phyloP scores from a whole-genome alignment of 2,329 filamentous ascomycete species.

The Rhynchosporium agropyri region DNA sequence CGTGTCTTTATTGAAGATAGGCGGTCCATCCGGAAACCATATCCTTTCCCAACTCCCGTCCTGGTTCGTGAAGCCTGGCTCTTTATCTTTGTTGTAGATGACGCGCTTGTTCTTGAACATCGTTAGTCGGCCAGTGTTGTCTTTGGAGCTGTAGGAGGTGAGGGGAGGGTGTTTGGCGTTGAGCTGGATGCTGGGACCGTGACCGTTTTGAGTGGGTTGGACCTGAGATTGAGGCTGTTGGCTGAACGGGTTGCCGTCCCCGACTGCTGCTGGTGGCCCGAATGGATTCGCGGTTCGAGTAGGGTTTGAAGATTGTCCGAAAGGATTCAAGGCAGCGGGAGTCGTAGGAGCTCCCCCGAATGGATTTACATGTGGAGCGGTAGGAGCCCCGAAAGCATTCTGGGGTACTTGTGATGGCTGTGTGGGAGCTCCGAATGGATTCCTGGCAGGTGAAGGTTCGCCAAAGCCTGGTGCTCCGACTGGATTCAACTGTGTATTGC shows the following conservation, averaged over 20 bases:
- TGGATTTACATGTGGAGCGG: conserved; percentile 10
- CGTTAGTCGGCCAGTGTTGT: conserved; percentile 46
- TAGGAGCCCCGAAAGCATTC: conserved; percentile 2
- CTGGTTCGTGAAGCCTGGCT: conserved; percentile 53
- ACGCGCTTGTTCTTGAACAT: conserved; percentile 68
- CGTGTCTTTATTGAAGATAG: conserved; percentile 63
- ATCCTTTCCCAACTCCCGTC: conserved; percentile 65
- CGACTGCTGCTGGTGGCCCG: background rate
- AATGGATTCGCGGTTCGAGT: conserved; percentile 11
- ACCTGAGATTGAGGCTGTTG: conserved; percentile 15
- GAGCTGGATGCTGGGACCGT: conserved; percentile 4
- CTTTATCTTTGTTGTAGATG: conserved; percentile 56
- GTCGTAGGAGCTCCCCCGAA: background rate
- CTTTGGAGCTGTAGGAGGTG: conserved; percentile 33
- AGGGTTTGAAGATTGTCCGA: conserved; percentile 13
- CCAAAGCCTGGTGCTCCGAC: conserved; percentile 10
- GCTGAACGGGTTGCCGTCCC: background rate
- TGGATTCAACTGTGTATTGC: conserved; percentile 29
- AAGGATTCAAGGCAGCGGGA: conserved; percentile 8
- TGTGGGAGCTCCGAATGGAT: conserved; percentile 14
- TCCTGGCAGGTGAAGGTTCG: conserved; percentile 6
- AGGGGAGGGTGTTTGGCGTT: conserved; percentile 25
- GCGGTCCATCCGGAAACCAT: conserved; percentile 74
- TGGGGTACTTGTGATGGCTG: conserved; percentile 6
- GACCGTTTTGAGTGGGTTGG: conserved; percentile 18